phyloP scores from a whole-genome alignment of 352 stramenopile genomes.

The Phytophthora capsici region DNA sequence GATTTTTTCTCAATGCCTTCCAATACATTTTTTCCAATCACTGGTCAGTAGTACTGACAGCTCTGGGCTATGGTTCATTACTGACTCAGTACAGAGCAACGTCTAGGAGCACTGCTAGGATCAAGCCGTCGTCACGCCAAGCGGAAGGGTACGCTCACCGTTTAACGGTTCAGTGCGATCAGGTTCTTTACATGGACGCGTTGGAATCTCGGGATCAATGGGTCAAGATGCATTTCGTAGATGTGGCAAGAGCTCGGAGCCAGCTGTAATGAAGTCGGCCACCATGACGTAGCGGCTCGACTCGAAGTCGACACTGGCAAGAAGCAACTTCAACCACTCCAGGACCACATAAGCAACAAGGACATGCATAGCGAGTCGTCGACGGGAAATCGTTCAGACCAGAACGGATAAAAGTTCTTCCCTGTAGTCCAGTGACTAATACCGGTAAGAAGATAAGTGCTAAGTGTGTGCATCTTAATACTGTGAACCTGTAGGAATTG shows the following conservation, averaged over 20 bases:
- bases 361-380: slow-evolving; percentile 5
- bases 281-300: slow-evolving; percentile 7
- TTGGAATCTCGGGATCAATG: not conserved
- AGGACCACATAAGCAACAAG: slow-evolving; percentile 8
- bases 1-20: no score
- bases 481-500: no score
- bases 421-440: no score
- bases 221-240: not conserved
- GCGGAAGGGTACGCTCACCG: not conserved
- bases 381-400: not conserved
- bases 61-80: no score
- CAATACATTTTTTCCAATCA: no score
- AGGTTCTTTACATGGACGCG: slow-evolving; percentile 1
- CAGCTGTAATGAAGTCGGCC: not conserved
- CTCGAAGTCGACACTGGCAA: no score
- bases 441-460: no score
- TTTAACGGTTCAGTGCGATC: not conserved
- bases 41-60: no score
- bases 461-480: no score
- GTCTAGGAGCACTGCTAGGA: no score
- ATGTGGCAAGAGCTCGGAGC: not conserved
- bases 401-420: no score
- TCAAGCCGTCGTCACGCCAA: not conserved
- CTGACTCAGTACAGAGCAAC: not conserved
- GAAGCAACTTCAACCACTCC: slow-evolving; percentile 2